Conservation (phyloP, 164 flowering plant species). For the Taxillus chinensis region DNA sequence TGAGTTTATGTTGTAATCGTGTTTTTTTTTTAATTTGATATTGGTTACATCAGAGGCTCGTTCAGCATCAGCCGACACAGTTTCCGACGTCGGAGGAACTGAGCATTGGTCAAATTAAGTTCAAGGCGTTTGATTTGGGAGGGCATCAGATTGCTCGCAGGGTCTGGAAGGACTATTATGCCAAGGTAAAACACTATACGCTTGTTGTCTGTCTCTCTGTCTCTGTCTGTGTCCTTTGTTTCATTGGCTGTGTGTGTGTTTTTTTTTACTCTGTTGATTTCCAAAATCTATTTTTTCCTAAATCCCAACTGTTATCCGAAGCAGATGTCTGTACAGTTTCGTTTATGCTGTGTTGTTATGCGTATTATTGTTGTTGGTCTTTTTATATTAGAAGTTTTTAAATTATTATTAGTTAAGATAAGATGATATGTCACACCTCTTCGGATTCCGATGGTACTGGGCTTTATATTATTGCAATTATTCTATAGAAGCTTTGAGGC, state of each 20-base stretch:
- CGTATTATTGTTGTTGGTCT: no score
- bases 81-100: slow-evolving; percentile 33
- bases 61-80: slow-evolving; percentile 44
- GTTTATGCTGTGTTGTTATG: no score
- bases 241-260: not conserved
- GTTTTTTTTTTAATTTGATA: not conserved
- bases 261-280: not conserved
- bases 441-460: no score
- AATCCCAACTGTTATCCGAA: no score
- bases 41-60: slow-evolving; percentile 16
- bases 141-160: slow-evolving; percentile 50
- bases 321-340: no score
- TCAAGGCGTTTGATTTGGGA: slow-evolving; percentile 48
- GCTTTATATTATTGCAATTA: no score
- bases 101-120: slow-evolving; percentile 31
- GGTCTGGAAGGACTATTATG: slow-evolving; percentile 55
- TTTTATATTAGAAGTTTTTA: no score
- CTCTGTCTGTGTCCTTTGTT: no score
- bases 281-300: not conserved
- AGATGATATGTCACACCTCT: no score
- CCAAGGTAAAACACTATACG: slow-evolving; percentile 21
- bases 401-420: no score
- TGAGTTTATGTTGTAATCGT: no score
- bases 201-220: not conserved
- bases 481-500: no score